Conservation (phyloP, 768 basidiomycete species). For the Suillus subluteus region DNA sequence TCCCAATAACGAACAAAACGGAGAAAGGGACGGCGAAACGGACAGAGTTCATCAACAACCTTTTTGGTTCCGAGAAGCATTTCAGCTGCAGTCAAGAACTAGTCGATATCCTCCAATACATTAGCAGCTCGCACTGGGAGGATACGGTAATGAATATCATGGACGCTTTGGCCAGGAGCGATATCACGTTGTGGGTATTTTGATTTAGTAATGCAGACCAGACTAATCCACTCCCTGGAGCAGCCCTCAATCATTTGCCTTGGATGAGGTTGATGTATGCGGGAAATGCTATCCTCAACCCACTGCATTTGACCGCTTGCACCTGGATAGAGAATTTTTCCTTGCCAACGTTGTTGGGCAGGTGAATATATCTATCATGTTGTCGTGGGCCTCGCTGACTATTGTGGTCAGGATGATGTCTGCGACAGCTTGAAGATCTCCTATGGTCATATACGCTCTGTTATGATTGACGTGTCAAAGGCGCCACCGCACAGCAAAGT, state of each 20-base stretch:
- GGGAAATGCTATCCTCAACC: constrained; percentile 37
- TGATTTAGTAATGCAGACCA: constrained; percentile 4
- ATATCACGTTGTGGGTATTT: constrained; percentile 51
- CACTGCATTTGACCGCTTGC: constrained; percentile 48
- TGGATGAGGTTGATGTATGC: constrained; percentile 43
- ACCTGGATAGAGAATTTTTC: constrained; percentile 54
- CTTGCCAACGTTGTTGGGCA: constrained; percentile 48
- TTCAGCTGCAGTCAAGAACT: constrained; percentile 44
- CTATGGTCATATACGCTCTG: constrained; percentile 38
- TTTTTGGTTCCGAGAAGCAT: constrained; percentile 45
- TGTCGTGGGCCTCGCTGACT: constrained; percentile 11
- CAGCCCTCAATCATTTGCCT: constrained; percentile 65
- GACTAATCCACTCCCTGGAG: constrained; percentile 9
- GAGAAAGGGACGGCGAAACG: constrained; percentile 41
- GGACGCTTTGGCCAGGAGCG: constrained; percentile 47
- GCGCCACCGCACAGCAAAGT: constrained; percentile 21
- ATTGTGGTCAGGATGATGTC: constrained; percentile 43
- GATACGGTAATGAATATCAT: constrained; percentile 50
- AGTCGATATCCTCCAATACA: constrained; percentile 43
- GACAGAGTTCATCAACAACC: constrained; percentile 51
- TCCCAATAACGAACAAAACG: constrained; percentile 48
- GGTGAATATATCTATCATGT: not conserved
- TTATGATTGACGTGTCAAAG: constrained; percentile 30
- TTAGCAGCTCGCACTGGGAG: constrained; percentile 55
- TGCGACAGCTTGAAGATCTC: constrained; percentile 55